These are phyloP conservation scores for Crotalaria pallida DNA, from an alignment of 306 rosid species.

Conservation along the genomic window DNA sequence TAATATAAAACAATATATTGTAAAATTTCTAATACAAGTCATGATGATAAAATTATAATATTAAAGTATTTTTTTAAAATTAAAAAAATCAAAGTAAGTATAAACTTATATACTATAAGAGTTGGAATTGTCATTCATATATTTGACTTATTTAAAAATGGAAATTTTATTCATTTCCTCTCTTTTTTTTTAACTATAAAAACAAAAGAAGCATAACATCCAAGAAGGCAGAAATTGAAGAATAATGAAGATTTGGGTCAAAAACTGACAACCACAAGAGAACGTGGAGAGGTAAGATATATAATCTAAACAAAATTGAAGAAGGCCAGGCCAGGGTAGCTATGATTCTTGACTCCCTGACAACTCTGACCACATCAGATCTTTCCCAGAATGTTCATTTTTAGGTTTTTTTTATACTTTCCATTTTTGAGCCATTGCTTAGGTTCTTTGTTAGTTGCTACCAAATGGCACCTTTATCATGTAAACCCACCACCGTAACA, in stretches of 20 bases:
- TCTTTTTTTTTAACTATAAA: too few species aligned
- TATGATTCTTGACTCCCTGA: neutral
- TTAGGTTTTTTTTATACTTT: neutral
- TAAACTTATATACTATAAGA: too few species aligned
- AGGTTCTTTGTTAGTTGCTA: neutral
- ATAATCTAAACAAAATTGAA: neutral
- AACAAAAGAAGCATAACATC: too few species aligned
- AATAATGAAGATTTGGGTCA: slow-evolving; percentile 13
- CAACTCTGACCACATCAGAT: slow-evolving; percentile 5
- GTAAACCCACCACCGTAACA: slow-evolving; percentile 18
- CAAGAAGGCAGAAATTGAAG: too few species aligned
- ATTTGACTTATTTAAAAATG: too few species aligned
- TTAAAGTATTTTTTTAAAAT: too few species aligned
- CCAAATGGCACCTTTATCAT: slow-evolving; percentile 8
- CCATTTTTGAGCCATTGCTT: slow-evolving; percentile 13
- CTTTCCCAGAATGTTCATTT: neutral
- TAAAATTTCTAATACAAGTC: too few species aligned
- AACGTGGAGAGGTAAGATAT: neutral
- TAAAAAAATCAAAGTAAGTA: too few species aligned
- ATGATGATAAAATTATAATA: too few species aligned
- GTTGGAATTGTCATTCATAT: too few species aligned
- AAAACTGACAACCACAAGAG: slow-evolving; percentile 10
- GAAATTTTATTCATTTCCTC: too few species aligned
- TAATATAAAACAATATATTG: too few species aligned
- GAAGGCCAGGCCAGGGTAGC: neutral